Percentiles rank a stretch among this genome's conserved stretches.
Conservation (phyloP, 1,284 basidiomycete genomes). For the Ustilago hordei region DNA sequence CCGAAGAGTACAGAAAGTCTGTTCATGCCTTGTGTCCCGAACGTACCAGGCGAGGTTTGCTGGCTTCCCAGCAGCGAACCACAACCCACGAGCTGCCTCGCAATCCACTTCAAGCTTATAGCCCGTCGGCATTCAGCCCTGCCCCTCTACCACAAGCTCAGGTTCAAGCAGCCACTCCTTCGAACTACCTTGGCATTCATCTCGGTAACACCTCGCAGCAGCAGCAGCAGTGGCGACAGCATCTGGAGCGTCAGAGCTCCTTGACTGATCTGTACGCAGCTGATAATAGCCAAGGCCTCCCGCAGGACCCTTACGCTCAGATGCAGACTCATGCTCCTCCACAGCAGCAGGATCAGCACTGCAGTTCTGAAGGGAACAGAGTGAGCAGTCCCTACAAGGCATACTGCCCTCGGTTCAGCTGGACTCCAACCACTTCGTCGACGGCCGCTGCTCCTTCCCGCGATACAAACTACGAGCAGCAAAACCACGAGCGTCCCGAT, state of each 20-base stretch:
- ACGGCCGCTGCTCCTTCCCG: background rate
- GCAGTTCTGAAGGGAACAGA: conserved; percentile 1
- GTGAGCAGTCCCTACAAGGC: conserved; percentile 20
- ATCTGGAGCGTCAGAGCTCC: background rate
- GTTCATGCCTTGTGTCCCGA: conserved; percentile 38
- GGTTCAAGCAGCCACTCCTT: background rate
- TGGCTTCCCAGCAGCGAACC: conserved; percentile 14
- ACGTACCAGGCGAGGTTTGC: conserved; percentile 15
- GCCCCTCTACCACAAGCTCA: background rate
- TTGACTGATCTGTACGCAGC: conserved; percentile 4
- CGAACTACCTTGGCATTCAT: conserved; percentile 33
- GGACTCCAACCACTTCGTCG: conserved; percentile 1
- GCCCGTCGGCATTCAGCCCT: background rate
- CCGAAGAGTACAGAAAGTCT: conserved; percentile 40
- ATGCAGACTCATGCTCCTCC: background rate
- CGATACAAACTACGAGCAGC: background rate
- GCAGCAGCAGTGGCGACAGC: conserved; percentile 20
- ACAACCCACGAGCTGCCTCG: conserved; percentile 17
- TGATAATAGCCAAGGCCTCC: background rate
- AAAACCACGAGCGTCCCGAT: conserved; percentile 1
- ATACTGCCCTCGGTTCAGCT: conserved; percentile 17
- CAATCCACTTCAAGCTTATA: conserved; percentile 20
- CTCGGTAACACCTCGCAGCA: conserved; percentile 1
- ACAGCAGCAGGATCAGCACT: conserved; percentile 7
- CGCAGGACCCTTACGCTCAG: conserved; percentile 6